Conservation (phyloP, 1,284 basidiomycete genomes). For the Boletus semigastroideus region DNA sequence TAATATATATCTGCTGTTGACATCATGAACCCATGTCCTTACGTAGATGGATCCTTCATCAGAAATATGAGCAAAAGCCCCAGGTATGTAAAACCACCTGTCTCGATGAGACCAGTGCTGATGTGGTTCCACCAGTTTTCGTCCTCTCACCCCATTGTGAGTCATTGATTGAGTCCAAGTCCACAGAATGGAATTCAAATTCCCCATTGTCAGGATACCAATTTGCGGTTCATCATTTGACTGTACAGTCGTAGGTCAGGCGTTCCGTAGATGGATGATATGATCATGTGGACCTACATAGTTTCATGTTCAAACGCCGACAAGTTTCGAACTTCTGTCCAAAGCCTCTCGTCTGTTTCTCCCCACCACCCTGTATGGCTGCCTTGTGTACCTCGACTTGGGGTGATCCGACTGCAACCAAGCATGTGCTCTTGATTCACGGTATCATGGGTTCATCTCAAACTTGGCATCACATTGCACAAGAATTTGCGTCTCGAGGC, state of each 20-base stretch:
- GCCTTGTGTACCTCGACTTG: constrained; percentile 12
- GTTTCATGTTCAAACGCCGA: constrained; percentile 9
- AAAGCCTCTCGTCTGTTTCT: no score
- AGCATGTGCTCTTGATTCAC: constrained; percentile 20
- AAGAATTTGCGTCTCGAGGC: constrained; percentile 15
- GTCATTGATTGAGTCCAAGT: constrained; percentile 17
- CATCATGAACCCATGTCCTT: background rate
- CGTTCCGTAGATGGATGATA: background rate
- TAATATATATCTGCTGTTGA: background rate
- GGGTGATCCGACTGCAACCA: constrained; percentile 15
- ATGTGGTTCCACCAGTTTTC: constrained; percentile 48
- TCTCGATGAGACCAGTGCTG: background rate
- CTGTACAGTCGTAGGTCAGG: background rate
- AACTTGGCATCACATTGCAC: constrained; percentile 12
- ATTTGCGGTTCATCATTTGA: constrained; percentile 32
- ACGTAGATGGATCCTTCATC: constrained; percentile 51
- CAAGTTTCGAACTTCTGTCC: background rate
- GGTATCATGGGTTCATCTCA: constrained; percentile 10
- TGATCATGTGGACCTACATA: constrained; percentile 9
- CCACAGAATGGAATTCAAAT: background rate
- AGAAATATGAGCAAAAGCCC: constrained; percentile 85
- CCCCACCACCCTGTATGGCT: background rate
- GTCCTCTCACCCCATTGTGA: constrained; percentile 75
- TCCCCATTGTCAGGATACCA: constrained; percentile 27
- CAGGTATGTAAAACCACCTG: constrained; percentile 47